A percentile compares a stretch with the other conserved stretches of the same genome.
Conservation (phyloP, 2,329 filamentous ascomycete species). For the Fusarium pseudonygamai region DNA sequence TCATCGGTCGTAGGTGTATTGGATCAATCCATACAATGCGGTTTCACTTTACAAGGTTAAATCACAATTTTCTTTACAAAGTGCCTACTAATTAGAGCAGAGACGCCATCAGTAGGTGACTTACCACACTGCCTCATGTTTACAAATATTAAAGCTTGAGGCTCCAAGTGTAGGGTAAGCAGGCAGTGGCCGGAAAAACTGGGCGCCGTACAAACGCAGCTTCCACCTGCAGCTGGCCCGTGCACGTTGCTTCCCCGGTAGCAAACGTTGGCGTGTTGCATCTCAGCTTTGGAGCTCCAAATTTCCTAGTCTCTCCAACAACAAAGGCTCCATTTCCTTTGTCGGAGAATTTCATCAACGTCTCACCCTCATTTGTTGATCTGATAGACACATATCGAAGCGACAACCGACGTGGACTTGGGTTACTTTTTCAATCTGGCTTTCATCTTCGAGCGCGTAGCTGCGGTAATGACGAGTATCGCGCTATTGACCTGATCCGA, state of each 20-base stretch:
- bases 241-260: slow-evolving; percentile 35
- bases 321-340: slow-evolving; percentile 38
- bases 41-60: not conserved
- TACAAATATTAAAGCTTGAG: too few species aligned
- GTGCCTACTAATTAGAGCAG: not conserved
- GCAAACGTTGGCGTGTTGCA: slow-evolving; percentile 37
- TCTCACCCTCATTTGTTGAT: slow-evolving; percentile 23
- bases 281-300: slow-evolving; percentile 41
- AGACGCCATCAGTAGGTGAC: not conserved
- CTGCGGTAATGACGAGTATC: slow-evolving; percentile 42
- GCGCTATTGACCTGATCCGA: slow-evolving; percentile 37
- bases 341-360: slow-evolving; percentile 25
- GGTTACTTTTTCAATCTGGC: not conserved
- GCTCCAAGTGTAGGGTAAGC: slow-evolving; percentile 8
- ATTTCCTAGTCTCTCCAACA: slow-evolving; percentile 39
- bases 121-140: not conserved
- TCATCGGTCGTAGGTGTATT: not conserved
- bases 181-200: slow-evolving; percentile 23
- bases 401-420: not conserved
- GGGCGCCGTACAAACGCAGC: slow-evolving; percentile 13
- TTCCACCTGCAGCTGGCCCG: slow-evolving; percentile 18
- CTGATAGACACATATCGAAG: not conserved
- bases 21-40: not conserved
- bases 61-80: not conserved
- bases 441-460: slow-evolving; percentile 19